Evolutionary conservation across 768 basidiomycete genomes (phyloP).

Genomic region (Lactarius evosmus): DNA sequence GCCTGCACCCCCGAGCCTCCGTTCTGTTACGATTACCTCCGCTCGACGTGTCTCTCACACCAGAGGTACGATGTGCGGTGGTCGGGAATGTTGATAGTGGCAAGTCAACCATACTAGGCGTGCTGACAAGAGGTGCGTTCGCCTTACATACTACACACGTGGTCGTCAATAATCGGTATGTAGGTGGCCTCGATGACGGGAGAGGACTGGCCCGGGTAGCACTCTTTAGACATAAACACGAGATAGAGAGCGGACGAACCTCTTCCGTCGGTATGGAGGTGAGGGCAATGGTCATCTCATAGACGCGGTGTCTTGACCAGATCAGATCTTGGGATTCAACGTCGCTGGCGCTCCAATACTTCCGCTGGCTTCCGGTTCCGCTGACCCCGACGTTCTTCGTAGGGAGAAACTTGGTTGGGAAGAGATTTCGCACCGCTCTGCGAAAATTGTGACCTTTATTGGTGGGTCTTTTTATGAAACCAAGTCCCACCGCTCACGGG

Average conservation of each 20-base stretch:
- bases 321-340: constrained; percentile 84
- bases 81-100: constrained; percentile 95
- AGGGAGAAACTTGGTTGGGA: constrained; percentile 95
- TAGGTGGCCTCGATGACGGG: constrained; percentile 78
- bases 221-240: constrained; percentile 95
- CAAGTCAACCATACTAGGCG: constrained; percentile 92
- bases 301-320: neutral
- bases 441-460: constrained; percentile 93
- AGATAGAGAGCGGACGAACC: constrained; percentile 92
- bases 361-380: constrained; percentile 54
- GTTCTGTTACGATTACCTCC: constrained; percentile 74
- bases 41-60: constrained; percentile 68
- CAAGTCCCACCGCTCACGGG: neutral
- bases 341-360: constrained; percentile 75
- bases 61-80: constrained; percentile 93
- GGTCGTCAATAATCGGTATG: constrained; percentile 19
- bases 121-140: constrained; percentile 80
- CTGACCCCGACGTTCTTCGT: constrained; percentile 61
- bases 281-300: constrained; percentile 24
- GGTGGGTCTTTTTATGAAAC: constrained; percentile 40
- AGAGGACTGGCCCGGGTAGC: constrained; percentile 80
- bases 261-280: constrained; percentile 98
- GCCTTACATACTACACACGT: constrained; percentile 25
- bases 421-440: constrained; percentile 81
- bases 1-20: constrained; percentile 51